These are phyloP conservation scores for Starmerella bombicola DNA, from an alignment of 805 yeast genomes.

Conservation along the genomic window DNA sequence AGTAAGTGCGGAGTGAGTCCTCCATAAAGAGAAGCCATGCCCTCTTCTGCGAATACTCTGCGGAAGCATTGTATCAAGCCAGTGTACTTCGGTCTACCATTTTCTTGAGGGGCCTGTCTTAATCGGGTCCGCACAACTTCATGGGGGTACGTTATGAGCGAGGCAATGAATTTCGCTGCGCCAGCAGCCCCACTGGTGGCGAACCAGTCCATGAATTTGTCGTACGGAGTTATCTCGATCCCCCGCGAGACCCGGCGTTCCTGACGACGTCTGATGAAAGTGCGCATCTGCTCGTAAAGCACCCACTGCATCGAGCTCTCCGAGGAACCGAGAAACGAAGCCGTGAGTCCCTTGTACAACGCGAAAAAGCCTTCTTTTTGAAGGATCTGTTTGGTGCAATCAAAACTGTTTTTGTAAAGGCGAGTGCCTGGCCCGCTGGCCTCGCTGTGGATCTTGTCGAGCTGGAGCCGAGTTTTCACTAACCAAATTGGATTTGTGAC, in stretches of 20 bases:
- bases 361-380: constrained; percentile 68
- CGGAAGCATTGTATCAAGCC: constrained; percentile 82
- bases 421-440: constrained; percentile 27
- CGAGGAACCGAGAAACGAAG: constrained; percentile 83
- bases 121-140: constrained; percentile 92
- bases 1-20: constrained; percentile 94
- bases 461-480: constrained; percentile 83
- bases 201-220: constrained; percentile 72
- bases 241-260: constrained; percentile 31
- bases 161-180: constrained; percentile 85
- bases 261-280: constrained; percentile 35
- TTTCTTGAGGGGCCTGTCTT: constrained; percentile 80
- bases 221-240: constrained; percentile 35
- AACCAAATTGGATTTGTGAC: constrained; percentile 98
- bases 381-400: constrained; percentile 60
- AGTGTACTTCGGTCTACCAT: constrained; percentile 74
- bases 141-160: constrained; percentile 88
- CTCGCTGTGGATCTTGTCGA: constrained; percentile 47
- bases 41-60: constrained; percentile 82
- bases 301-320: constrained; percentile 96
- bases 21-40: constrained; percentile 85
- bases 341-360: constrained; percentile 81
- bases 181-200: constrained; percentile 98
- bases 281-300: constrained; percentile 86
- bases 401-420: constrained; percentile 70